Evolutionary conservation across 1,284 basidiomycete species (phyloP), one percentile per base, ranked within the genome.

Genomic region (Ustilago nuda): DNA sequence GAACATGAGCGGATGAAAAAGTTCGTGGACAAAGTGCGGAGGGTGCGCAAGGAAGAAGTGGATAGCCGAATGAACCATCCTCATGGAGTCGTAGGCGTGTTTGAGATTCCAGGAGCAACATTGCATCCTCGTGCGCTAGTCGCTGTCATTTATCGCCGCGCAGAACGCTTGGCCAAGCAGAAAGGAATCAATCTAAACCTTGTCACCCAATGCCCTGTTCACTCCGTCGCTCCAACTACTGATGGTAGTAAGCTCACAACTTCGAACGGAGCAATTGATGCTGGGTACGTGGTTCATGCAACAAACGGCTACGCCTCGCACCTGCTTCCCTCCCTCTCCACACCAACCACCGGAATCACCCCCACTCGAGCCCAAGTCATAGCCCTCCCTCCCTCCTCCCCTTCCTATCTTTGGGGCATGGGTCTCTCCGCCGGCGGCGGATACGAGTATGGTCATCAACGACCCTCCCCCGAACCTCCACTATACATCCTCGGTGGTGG

Each of bases 371-470:
- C 91, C 0, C 93, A 94, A 80, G 88, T 92, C 56, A 87, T 92
- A 27, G 89, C 92, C 0, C 85, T 90, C 2, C 89, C 90, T 27
- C 90, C 92, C 0, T 84, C 86, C 3, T 3, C 54, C 7, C 15
- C 15, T 13, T 17, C n/a, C 3, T 35, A 57, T 32, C 11, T 56
- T 19, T 78, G 72, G 68, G 59, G 58, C 1, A 73, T 76, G 58
- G 80, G 66, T 8, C 39, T 80, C 23, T 70, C 67, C 15, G 68
- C 75, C 35, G 62, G 91, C 67, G 87, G 88, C 58, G 90, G 89
- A 0, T 89, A 87, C 72, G 91, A 92, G 79, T 94, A 94, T 82
- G 93, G 92, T 90, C 93, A 93, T 79, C 91, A 92, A n/a, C 88
- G 93, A 36, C 91, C 75, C 12, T 8, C 46, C 8, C 27, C 57